These are phyloP conservation scores for Nitzschia sp. DNA, from an alignment of 108 stramenopile species.

Conservation along the genomic window DNA sequence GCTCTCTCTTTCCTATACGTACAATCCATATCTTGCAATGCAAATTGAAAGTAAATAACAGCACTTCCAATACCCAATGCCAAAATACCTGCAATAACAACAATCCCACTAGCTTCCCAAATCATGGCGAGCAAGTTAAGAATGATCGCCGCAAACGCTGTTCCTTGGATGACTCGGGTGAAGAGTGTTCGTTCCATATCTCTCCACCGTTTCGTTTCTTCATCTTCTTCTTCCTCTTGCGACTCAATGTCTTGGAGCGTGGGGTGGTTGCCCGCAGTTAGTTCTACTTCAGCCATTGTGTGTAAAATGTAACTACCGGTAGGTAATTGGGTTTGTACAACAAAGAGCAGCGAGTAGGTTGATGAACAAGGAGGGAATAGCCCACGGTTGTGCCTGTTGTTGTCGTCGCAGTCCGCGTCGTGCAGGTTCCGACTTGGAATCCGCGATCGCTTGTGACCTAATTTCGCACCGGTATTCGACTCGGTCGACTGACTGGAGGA, in stretches of 20 bases:
- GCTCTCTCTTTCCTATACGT: neutral
- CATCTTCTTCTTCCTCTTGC: conserved; percentile 17
- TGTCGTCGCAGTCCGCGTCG: too few species aligned
- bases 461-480: too few species aligned
- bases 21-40: conserved; percentile 18
- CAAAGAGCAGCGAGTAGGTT: neutral
- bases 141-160: conserved; percentile 5
- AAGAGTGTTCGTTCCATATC: conserved; percentile 18
- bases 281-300: neutral
- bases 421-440: too few species aligned
- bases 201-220: conserved; percentile 10
- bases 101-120: conserved; percentile 3
- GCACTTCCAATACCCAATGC: conserved; percentile 10
- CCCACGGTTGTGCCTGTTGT: neutral
- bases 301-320: too few species aligned
- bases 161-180: conserved; percentile 10
- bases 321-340: neutral
- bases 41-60: conserved; percentile 24
- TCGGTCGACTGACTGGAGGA: too few species aligned
- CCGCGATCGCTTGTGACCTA: too few species aligned
- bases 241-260: conserved; percentile 4
- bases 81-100: conserved; percentile 5
- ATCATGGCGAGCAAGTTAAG: conserved; percentile 24
- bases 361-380: neutral
- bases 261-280: neutral